Percentiles rank a stretch among this genome's conserved stretches.
These are phyloP conservation scores for Zelopaecilomyces penicillatus DNA, from an alignment of 2,329 filamentous ascomycete genomes.

Conservation along the genomic window DNA sequence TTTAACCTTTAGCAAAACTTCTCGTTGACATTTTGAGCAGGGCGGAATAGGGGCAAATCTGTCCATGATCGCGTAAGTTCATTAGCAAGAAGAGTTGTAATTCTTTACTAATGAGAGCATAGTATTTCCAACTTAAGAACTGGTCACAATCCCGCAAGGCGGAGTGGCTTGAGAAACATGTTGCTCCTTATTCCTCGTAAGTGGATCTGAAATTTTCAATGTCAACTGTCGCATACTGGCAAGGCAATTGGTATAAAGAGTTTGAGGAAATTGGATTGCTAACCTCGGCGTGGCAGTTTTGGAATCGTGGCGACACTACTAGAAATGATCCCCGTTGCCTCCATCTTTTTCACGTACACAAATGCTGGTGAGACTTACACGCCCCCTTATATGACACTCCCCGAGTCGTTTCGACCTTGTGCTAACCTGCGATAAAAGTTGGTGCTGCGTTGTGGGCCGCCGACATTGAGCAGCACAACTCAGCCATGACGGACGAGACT, in stretches of 20 bases:
- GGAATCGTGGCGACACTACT: constrained; percentile 66
- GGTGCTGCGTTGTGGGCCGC: constrained; percentile 93
- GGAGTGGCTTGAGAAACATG: constrained; percentile 61
- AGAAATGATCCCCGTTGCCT: constrained; percentile 75
- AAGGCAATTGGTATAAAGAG: background rate
- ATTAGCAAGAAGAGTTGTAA: background rate
- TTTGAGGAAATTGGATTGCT: constrained; percentile 5
- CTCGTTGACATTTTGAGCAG: constrained; percentile 17
- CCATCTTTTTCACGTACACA: constrained; percentile 80
- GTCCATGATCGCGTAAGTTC: constrained; percentile 46
- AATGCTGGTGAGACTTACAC: constrained; percentile 52
- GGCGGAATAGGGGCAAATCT: constrained; percentile 37
- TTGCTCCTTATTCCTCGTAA: constrained; percentile 74
- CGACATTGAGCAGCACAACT: constrained; percentile 60
- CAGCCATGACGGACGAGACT: constrained; percentile 40
- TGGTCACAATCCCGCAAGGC: constrained; percentile 60
- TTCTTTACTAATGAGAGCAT: constrained; percentile 6
- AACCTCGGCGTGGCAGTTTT: constrained; percentile 46
- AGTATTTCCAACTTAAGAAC: constrained; percentile 89
- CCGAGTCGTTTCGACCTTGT: too few species aligned
- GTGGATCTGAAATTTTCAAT: constrained; percentile 20
- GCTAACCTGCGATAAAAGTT: constrained; percentile 36
- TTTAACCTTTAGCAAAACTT: background rate
- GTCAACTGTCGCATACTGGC: background rate
- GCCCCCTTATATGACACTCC: too few species aligned